Evolutionary conservation across 2,329 filamentous ascomycete species (phyloP).

Genomic region (Teratosphaeria epicoccoides): DNA sequence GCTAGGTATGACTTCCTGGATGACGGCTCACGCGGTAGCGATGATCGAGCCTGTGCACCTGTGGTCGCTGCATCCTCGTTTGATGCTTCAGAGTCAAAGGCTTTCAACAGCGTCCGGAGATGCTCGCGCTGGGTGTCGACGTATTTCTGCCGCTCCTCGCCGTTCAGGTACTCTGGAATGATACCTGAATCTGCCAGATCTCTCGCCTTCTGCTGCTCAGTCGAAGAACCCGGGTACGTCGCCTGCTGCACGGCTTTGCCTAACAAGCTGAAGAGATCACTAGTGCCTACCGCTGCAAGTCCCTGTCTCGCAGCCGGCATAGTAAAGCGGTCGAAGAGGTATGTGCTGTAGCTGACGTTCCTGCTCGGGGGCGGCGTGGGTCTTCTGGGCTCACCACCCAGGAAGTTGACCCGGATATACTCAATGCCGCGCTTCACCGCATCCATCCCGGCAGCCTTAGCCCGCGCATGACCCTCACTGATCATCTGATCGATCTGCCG

Average conservation of each 20-base stretch:
- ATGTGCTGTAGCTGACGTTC: conserved; percentile 59
- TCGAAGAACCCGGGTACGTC: conserved; percentile 26
- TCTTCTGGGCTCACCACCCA: conserved; percentile 61
- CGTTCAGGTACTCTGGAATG: conserved; percentile 59
- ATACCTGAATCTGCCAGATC: conserved; percentile 51
- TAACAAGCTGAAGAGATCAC: conserved; percentile 69
- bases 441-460: conserved; percentile 63
- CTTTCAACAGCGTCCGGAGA: conserved; percentile 61
- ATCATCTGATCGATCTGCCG: conserved; percentile 83
- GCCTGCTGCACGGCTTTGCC: conserved; percentile 56
- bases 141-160: conserved; percentile 61
- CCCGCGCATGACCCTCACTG: conserved; percentile 64
- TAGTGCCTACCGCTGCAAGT: conserved; percentile 32
- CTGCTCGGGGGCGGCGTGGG: conserved; percentile 36
- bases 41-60: conserved; percentile 11
- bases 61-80: conserved; percentile 10
- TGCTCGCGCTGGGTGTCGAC: conserved; percentile 70
- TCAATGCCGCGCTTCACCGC: conserved; percentile 37
- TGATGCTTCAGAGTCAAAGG: conserved; percentile 66
- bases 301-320: conserved; percentile 59
- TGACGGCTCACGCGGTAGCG: conserved; percentile 14
- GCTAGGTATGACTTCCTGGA: conserved; percentile 21
- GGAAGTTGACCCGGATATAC: conserved; percentile 59
- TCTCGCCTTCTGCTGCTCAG: conserved; percentile 33
- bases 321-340: conserved; percentile 74